Base-by-base conservation (phyloP, 208 protist species). In the Vickermania spadyakhi region DNA sequence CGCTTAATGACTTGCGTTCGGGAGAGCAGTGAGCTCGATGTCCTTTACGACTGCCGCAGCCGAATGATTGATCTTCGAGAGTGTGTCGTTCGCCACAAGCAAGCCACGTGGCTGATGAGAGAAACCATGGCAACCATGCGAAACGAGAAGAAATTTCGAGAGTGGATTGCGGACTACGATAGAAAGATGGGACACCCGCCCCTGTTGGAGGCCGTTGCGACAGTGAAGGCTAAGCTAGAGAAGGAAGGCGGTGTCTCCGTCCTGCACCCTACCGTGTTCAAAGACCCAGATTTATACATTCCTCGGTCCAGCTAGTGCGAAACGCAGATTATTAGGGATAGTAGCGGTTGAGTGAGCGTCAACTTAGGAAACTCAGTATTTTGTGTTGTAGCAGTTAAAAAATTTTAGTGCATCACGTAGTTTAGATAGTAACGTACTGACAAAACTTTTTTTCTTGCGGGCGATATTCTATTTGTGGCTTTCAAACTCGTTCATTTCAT, bases 31-130 rank as follows among this genome's bases (percentile, higher is more conserved):
- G 82, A 90, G 68, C 63, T 90, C 13, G 86, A 93, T 62, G 86
- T 93, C 14, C 66, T 91, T 28, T 93, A 91, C 66, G 86, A 93
- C 68, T 93, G 86, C 70, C 83, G 86, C 26, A 89, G 80, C 58
- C 75, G 86, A 36, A 71, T 90, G 63, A 73, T 90, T 36, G 86
- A 93, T 64, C 72, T 93, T 66, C 75, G 83, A 1, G 83, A 93
- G 73, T 93, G 86, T 60, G 70, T 75, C 7, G 70, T 77, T 22
- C 77, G 81, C 14, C 79, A 93, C 60, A 93, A 93, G 73, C 86
- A 93, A 64, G 66, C 75, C 30, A 89, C 78, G 26, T 93, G 86
- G 86, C 82, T 84, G 21, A 76, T 93, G 68, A 77, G 86, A 28
- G 81, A 93, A 73, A 89, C 83, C 27, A 84, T 93, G 82, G 84